phyloP scores from a whole-genome alignment of 192 early-diverging fungal genomes.

The Chytriomyces sp. region DNA sequence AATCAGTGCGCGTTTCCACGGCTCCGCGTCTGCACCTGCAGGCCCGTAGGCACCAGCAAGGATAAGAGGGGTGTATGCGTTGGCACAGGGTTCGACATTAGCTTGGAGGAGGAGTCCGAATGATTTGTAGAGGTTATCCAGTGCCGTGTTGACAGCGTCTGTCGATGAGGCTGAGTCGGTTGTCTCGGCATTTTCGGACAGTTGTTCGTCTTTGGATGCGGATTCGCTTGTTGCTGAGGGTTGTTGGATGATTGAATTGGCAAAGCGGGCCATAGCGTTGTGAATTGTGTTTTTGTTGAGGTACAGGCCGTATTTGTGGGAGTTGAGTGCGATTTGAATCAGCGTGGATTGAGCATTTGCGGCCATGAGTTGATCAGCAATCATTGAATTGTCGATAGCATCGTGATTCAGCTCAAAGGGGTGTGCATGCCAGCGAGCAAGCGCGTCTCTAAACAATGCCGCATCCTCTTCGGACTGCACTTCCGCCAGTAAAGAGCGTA shows the following conservation, averaged over 20 bases:
- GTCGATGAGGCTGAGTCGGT: neutral
- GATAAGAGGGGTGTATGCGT: slow-evolving; percentile 40
- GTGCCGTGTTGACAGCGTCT: neutral
- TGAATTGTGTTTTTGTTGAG: neutral
- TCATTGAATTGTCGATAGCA: neutral
- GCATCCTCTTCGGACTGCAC: neutral
- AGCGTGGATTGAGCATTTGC: neutral
- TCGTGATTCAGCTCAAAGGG: neutral
- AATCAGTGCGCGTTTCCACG: slow-evolving; percentile 11
- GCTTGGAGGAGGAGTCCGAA: slow-evolving; percentile 49
- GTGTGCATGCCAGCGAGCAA: slow-evolving; percentile 19
- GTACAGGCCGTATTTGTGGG: slow-evolving; percentile 21
- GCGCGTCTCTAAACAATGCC: slow-evolving; percentile 15
- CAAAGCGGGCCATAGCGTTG: slow-evolving; percentile 15
- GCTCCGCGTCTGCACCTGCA: neutral
- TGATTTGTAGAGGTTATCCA: slow-evolving; percentile 53
- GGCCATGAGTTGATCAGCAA: neutral
- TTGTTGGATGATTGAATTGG: neutral
- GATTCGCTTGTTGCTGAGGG: no score
- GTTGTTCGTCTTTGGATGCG: no score
- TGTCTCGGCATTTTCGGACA: no score
- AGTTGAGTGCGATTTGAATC: slow-evolving; percentile 21
- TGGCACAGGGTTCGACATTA: slow-evolving; percentile 36
- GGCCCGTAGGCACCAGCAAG: slow-evolving; percentile 40
- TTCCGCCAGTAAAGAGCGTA: neutral